phyloP scores from a whole-genome alignment of 1,139 yeast genomes.

The Wickerhamomyces sp. region DNA sequence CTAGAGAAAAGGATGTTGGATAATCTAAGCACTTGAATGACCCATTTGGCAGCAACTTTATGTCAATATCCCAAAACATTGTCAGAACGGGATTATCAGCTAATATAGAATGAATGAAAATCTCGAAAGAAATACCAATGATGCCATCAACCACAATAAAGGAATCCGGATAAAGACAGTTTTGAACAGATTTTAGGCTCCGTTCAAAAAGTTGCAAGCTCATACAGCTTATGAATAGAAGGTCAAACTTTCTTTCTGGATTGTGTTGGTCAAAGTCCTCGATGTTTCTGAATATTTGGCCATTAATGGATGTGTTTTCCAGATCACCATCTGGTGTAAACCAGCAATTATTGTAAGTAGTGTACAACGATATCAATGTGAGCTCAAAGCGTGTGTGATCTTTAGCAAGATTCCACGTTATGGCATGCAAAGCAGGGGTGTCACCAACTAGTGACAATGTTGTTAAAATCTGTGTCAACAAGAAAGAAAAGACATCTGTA shows the following conservation, averaged over 20 bases:
- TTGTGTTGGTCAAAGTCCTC: neutral
- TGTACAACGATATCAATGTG: slow-evolving; percentile 7
- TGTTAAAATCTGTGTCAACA: neutral
- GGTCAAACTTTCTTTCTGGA: neutral
- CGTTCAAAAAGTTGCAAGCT: slow-evolving; percentile 6
- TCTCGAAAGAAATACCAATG: slow-evolving; percentile 9
- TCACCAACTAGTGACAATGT: slow-evolving; percentile 26
- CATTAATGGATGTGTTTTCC: neutral
- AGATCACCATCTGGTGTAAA: neutral
- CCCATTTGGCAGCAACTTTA: slow-evolving; percentile 3
- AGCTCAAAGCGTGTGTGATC: slow-evolving; percentile 2
- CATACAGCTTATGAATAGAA: slow-evolving; percentile 5
- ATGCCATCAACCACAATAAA: slow-evolving; percentile 9
- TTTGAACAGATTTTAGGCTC: neutral
- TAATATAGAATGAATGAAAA: slow-evolving; percentile 4
- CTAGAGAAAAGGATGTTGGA: slow-evolving; percentile 1
- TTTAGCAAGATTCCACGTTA: slow-evolving; percentile 7
- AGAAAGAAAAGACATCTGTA: neutral
- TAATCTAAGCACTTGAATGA: neutral
- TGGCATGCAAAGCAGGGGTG: slow-evolving; percentile 14
- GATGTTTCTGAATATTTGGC: neutral
- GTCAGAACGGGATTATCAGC: slow-evolving; percentile 5
- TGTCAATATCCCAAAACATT: slow-evolving; percentile 5
- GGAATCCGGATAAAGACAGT: neutral
- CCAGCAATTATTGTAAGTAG: neutral